Base-by-base conservation (phyloP, 2,329 filamentous ascomycete genomes). In the Cordyceps sp. region DNA sequence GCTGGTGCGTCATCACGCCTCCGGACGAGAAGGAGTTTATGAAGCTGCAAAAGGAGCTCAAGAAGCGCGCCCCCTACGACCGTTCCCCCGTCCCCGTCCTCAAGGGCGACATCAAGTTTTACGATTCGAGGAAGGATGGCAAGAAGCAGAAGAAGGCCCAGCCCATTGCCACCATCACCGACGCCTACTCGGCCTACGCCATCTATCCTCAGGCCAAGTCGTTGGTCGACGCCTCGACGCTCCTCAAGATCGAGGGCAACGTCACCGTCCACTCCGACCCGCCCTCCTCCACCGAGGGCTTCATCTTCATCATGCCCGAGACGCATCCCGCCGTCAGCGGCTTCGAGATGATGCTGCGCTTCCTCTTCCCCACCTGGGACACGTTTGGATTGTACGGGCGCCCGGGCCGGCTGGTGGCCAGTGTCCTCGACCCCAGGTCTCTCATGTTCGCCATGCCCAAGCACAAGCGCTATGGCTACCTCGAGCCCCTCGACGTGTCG, bases 391-490 rank as follows among this genome's bases (percentile, higher is more conserved):
- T 98, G 2, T 98, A 98, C 45, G 90, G 90, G 19, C 78, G 90
- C 16, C 90, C 90, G 0, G 80, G 73, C 19, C 76, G 83, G 38
- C 64, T 98, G 28, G 76, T 93, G 22, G 84, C 90, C 3, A 93
- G 93, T 48, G 78, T 81, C 1, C 69, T 86, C 28, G 86, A 96
- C 53, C 65, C 81, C 4, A 73, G 84, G 29, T 93, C 90, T 35
- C 65, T 98, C 41, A 98, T 98, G 90, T 98, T 96, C 53, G 90
- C 86, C 6, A 92, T 98, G 77, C 88, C 90, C 0, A 83, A 81
- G 44, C 75, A 90, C 43, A 74, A 77, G 33, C 71, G 81, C 40
- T 93, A 93, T 46, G 86, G 88, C 1, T 96, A 96, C 46, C 59
- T 98, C 18, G 90, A 96, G 46, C 74, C 85, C 23, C 57, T 86